Evolutionary conservation across 306 rosid species (phyloP).

Genomic region (Hippophae tibetana): DNA sequence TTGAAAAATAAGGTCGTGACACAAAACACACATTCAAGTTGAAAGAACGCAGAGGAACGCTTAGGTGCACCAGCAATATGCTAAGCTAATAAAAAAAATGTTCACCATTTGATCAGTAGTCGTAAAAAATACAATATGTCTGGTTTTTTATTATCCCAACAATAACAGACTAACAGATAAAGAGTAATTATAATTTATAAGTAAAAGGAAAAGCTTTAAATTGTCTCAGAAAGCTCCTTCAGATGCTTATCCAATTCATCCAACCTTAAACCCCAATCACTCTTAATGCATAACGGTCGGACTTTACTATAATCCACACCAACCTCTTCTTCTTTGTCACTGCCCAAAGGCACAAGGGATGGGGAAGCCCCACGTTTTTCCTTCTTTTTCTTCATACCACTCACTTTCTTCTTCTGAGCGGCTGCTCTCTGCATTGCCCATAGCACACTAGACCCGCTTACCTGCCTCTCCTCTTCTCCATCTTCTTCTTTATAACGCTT

Average conservation of each 20-base stretch:
- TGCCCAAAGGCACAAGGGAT: constrained; percentile 21
- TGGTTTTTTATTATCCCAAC: background rate
- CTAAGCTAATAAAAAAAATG: no score
- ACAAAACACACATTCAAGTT: no score
- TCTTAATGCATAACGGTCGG: constrained; percentile 37
- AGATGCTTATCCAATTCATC: constrained; percentile 51
- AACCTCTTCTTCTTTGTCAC: constrained; percentile 17
- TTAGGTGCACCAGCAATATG: no score
- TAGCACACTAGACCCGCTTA: constrained; percentile 60
- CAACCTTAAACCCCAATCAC: constrained; percentile 42
- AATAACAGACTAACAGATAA: background rate
- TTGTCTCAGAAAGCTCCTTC: constrained; percentile 32
- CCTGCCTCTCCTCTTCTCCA: constrained; percentile 22
- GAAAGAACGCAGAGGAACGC: no score
- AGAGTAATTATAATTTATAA: no score
- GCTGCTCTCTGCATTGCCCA: constrained; percentile 58
- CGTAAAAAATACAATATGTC: no score
- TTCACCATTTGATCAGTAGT: no score
- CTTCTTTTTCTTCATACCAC: constrained; percentile 25
- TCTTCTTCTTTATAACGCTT: constrained; percentile 5
- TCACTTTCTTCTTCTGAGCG: constrained; percentile 17
- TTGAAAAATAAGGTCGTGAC: no score
- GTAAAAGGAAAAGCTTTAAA: background rate
- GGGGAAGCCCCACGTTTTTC: constrained; percentile 1
- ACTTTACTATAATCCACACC: constrained; percentile 23